Conservation (phyloP, 2,329 filamentous ascomycete genomes). For the Alternaria sp. region DNA sequence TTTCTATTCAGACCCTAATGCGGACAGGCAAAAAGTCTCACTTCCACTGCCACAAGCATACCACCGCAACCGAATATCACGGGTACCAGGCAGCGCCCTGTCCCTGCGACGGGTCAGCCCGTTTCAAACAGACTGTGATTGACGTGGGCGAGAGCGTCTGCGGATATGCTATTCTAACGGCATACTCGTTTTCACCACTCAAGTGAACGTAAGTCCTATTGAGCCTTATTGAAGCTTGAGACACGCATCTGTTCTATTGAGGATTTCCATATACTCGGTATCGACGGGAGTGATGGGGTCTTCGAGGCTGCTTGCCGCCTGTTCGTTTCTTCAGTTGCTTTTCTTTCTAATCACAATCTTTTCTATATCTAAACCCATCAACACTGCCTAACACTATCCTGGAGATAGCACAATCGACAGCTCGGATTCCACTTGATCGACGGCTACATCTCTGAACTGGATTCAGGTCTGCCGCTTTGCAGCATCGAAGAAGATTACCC, state of each 20-base stretch:
- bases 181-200: slow-evolving; percentile 20
- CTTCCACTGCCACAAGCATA: slow-evolving; percentile 13
- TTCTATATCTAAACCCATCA: not conserved
- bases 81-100: not conserved
- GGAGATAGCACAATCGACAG: not conserved
- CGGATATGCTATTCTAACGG: not conserved
- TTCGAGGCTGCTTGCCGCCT: not conserved
- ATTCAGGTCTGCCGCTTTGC: not conserved
- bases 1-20: slow-evolving; percentile 46
- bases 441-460: not conserved
- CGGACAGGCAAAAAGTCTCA: slow-evolving; percentile 27
- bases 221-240: slow-evolving; percentile 31
- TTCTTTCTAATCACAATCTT: not conserved
- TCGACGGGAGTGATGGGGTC: not conserved
- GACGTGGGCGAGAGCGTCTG: slow-evolving; percentile 2
- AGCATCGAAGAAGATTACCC: not conserved
- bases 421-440: not conserved
- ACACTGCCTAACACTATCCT: slow-evolving; percentile 1
- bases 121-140: slow-evolving; percentile 6
- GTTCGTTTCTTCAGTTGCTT: not conserved
- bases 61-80: slow-evolving; percentile 1
- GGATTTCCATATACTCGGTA: not conserved
- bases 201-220: slow-evolving; percentile 24
- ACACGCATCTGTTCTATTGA: slow-evolving; percentile 16
- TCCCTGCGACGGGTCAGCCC: slow-evolving; percentile 8